A percentile compares a stretch with the other conserved stretches of the same genome.
These are phyloP conservation scores for Taphrina populina DNA, from an alignment of 1,139 yeast species.

Conservation along the genomic window DNA sequence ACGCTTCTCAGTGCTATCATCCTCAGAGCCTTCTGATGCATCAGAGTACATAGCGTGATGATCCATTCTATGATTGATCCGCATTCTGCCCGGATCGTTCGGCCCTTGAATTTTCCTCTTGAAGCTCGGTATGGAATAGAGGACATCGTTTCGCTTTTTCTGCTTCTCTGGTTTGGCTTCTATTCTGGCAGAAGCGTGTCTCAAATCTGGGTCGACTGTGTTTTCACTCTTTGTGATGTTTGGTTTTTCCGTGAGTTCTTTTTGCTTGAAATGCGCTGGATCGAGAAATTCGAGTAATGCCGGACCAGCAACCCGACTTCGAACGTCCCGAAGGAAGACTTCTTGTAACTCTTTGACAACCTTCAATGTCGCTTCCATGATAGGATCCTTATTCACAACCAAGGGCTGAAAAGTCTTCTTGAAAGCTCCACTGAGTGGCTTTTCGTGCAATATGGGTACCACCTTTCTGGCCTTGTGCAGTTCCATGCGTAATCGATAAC, in stretches of 20 bases:
- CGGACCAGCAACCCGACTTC: slow-evolving; percentile 74
- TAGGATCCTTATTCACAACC: slow-evolving; percentile 44
- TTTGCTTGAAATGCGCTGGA: slow-evolving; percentile 58
- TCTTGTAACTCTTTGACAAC: slow-evolving; percentile 64
- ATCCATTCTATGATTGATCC: slow-evolving; percentile 18
- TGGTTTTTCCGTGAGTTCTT: not conserved
- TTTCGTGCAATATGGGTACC: not conserved
- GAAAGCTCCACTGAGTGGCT: slow-evolving; percentile 29
- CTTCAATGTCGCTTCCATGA: slow-evolving; percentile 60
- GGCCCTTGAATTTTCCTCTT: slow-evolving; percentile 9
- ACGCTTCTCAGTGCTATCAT: not conserved
- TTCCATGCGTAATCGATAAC: slow-evolving; percentile 59
- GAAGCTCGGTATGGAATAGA: slow-evolving; percentile 24
- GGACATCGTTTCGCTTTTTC: slow-evolving; percentile 12
- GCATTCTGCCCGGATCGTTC: slow-evolving; percentile 24
- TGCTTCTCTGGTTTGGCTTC: slow-evolving; percentile 2
- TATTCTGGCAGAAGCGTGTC: not conserved
- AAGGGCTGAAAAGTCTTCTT: slow-evolving; percentile 44
- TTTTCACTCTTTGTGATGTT: not conserved
- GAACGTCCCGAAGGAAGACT: slow-evolving; percentile 67
- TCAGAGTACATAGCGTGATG: slow-evolving; percentile 14
- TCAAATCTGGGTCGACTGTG: not conserved
- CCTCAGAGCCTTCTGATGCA: slow-evolving; percentile 8
- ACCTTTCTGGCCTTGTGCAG: slow-evolving; percentile 45
- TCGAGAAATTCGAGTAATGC: slow-evolving; percentile 61